Conservation (phyloP, 352 stramenopile species). For the Elongisporangium undulatum region DNA sequence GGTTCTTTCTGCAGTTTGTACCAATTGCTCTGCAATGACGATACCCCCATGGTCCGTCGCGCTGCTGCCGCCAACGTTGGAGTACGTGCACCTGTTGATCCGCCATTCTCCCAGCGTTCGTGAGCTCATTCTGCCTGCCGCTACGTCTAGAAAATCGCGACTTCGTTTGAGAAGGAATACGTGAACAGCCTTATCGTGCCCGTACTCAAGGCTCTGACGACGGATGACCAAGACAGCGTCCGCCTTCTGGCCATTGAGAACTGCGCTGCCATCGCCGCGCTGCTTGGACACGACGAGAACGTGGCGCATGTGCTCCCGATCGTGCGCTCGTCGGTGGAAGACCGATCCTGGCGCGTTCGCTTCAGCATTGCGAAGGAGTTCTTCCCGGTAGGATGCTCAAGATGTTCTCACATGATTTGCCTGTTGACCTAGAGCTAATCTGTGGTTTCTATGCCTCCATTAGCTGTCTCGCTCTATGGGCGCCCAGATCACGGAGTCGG, state of each 20-base stretch:
- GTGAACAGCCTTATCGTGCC: slow-evolving; percentile 64
- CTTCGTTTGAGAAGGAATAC: slow-evolving; percentile 71
- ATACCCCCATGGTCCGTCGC: slow-evolving; percentile 86
- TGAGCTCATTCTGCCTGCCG: neutral
- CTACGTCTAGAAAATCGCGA: slow-evolving; percentile 54
- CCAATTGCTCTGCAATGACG: slow-evolving; percentile 76
- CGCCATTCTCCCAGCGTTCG: neutral
- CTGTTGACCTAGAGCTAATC: neutral
- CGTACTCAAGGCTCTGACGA: slow-evolving; percentile 86
- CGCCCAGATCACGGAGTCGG: slow-evolving; percentile 73
- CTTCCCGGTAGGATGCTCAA: slow-evolving; percentile 30
- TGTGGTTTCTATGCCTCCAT: slow-evolving; percentile 1
- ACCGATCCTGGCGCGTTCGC: slow-evolving; percentile 90
- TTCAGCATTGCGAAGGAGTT: slow-evolving; percentile 95
- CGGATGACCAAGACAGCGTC: slow-evolving; percentile 95
- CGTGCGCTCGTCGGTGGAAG: slow-evolving; percentile 73
- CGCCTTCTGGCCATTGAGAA: slow-evolving; percentile 90
- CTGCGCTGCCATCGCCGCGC: slow-evolving; percentile 67
- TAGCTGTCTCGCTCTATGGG: slow-evolving; percentile 75
- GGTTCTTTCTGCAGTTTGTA: slow-evolving; percentile 44
- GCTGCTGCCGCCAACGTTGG: slow-evolving; percentile 77
- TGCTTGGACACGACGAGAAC: slow-evolving; percentile 76
- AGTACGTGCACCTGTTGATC: slow-evolving; percentile 16
- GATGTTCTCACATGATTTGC: neutral
- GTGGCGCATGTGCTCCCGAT: slow-evolving; percentile 67